Base-by-base conservation (phyloP, 495 filamentous ascomycete genomes). In the Penicillium riverlandense region DNA sequence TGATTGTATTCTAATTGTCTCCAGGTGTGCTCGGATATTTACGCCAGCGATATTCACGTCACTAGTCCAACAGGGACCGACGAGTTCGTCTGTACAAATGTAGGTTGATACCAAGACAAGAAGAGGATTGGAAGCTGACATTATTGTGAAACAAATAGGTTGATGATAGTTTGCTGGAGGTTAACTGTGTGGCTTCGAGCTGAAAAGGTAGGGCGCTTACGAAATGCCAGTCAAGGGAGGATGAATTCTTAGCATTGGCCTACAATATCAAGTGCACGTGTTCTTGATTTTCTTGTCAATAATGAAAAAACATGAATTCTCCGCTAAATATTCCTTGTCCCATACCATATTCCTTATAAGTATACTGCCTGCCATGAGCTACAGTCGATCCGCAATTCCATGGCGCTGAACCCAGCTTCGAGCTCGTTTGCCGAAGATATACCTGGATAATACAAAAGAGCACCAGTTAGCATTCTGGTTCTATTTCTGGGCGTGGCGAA, bases 61-160 rank as follows among this genome's bases (percentile, higher is more conserved):
- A 41, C 58, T 1, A 76, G 74, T 43, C 77, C 78, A 6, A 63
- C 35, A 39, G 77, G 75, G 6, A 66, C 62, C 35, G 54, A 74
- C 41, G 46, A 59, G 8, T 78, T 75, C 49, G 66, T 68, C 35
- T 83, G 79, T 55, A 66, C 66, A 9, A 77, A 77, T 68, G 75
- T 80, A 43, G 45, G 65, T 55, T 38, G 11, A 11, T 13, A 12
- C 14, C 13, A 11, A 27, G 12, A 29, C 5, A 36, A 42, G 13
- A 29, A n/a, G 4, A 8, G 13, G 11, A 35, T 6, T 4, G 32
- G 14, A 16, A 11, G 13, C 34, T 43, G 16, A 34, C 27, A n/a
- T 32, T 11, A 3, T 8, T 32, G 22, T 6, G 6, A 12, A 22
- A 22, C 22, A 22, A 22, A 4, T 44, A 69, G 65, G 63, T 69